Evolutionary conservation across 106 monocot species (phyloP).

Genomic region (Dendrobium officinale): DNA sequence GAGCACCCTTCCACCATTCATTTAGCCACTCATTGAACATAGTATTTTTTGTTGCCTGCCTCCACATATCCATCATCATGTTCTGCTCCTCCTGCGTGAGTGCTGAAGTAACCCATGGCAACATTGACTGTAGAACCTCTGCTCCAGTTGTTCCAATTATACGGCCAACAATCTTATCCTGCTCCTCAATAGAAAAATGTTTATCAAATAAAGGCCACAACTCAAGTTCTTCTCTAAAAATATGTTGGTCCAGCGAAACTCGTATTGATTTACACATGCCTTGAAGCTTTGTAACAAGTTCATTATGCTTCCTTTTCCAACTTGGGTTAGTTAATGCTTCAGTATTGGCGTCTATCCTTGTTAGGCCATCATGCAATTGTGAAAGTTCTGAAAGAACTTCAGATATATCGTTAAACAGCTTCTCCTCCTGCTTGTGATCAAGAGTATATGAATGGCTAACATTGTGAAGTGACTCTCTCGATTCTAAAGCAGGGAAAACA

Average conservation of each 20-base stretch:
- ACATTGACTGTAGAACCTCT: slow-evolving; percentile 95
- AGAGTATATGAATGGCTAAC: slow-evolving; percentile 97
- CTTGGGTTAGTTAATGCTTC: slow-evolving; percentile 19
- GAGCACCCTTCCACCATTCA: slow-evolving; percentile 85
- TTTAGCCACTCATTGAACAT: slow-evolving; percentile 99
- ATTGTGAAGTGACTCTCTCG: slow-evolving; percentile 94
- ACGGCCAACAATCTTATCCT: slow-evolving; percentile 91
- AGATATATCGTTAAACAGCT: slow-evolving; percentile 89
- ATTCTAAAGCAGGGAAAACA: slow-evolving; percentile 98
- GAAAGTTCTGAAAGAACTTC: slow-evolving; percentile 70
- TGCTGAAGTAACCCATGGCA: slow-evolving; percentile 98
- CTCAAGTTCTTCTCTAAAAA: slow-evolving; percentile 92
- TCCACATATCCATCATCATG: slow-evolving; percentile 97
- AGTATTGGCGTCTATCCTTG: slow-evolving; percentile 2
- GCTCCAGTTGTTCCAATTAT: slow-evolving; percentile 99
- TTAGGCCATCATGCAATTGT: slow-evolving; percentile 41
- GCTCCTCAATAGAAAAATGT: slow-evolving; percentile 94
- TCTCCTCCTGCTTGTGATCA: slow-evolving; percentile 97
- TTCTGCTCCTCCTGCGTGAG: slow-evolving; percentile 95
- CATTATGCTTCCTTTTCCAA: slow-evolving; percentile 58
- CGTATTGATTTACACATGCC: slow-evolving; percentile 97
- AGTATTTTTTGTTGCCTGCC: slow-evolving; percentile 88
- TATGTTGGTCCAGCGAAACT: slow-evolving; percentile 91
- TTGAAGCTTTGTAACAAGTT: slow-evolving; percentile 91
- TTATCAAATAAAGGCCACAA: slow-evolving; percentile 96